A percentile compares a stretch with the other conserved stretches of the same genome.
These are phyloP conservation scores for Boletus pseudopeckii DNA, from an alignment of 768 basidiomycete species.

Conservation along the genomic window DNA sequence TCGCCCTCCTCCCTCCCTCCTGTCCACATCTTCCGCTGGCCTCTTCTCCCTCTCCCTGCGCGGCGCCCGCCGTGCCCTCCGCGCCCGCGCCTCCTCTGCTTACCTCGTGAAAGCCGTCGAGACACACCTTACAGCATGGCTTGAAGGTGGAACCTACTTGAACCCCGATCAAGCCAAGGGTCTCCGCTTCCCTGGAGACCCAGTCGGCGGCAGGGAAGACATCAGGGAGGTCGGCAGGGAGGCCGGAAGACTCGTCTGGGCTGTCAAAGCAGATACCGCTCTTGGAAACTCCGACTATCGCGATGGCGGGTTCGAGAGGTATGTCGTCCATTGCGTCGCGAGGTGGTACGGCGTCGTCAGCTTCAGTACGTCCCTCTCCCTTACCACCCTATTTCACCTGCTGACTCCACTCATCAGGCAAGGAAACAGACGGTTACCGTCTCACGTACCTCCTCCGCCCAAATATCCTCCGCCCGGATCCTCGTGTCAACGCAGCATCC, in stretches of 20 bases:
- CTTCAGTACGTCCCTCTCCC: constrained; percentile 58
- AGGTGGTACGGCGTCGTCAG: constrained; percentile 77
- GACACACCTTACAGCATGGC: constrained; percentile 58
- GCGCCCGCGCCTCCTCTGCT: constrained; percentile 49
- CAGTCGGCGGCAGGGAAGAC: constrained; percentile 49
- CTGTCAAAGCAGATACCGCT: constrained; percentile 32
- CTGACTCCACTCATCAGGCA: constrained; percentile 31
- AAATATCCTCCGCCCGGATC: constrained; percentile 62
- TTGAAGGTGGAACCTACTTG: constrained; percentile 56
- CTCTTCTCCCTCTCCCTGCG: constrained; percentile 74
- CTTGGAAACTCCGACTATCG: constrained; percentile 5
- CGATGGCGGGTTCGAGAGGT: constrained; percentile 72
- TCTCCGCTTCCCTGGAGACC: constrained; percentile 38
- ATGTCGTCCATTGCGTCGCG: constrained; percentile 80
- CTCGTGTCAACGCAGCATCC: constrained; percentile 24
- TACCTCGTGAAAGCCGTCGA: constrained; percentile 69
- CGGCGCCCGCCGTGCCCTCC: constrained; percentile 67
- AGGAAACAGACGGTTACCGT: constrained; percentile 49
- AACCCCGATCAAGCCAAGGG: constrained; percentile 43
- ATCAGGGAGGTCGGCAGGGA: constrained; percentile 67
- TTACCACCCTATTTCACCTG: background rate
- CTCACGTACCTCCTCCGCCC: constrained; percentile 81
- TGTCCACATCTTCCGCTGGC: constrained; percentile 62
- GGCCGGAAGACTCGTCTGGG: constrained; percentile 69
- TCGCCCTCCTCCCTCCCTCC: constrained; percentile 39